A percentile compares a stretch with the other conserved stretches of the same genome.
phyloP scores from a whole-genome alignment of 805 yeast genomes.

The Cyberlindnera meyerae region DNA sequence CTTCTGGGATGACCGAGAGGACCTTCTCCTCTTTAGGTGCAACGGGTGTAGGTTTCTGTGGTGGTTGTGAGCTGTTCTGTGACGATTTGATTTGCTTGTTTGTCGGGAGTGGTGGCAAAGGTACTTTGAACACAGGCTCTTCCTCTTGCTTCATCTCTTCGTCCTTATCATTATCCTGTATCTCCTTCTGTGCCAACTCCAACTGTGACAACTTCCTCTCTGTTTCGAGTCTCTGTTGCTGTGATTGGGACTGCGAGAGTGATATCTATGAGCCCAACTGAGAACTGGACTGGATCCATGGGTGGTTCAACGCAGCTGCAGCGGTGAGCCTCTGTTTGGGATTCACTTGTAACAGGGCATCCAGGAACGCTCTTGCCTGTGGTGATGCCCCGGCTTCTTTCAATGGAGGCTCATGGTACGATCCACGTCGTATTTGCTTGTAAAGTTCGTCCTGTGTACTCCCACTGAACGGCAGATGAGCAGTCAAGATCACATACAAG shows the following conservation, averaged over 20 bases:
- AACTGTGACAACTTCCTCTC: constrained; percentile 6
- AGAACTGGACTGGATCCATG: constrained; percentile 55
- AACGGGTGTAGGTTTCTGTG: no score
- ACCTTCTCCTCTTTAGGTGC: no score
- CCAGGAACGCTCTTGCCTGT: constrained; percentile 69
- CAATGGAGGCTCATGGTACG: constrained; percentile 73
- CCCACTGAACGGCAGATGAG: constrained; percentile 93
- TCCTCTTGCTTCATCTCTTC: constrained; percentile 1
- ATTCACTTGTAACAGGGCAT: constrained; percentile 67
- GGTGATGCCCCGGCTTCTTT: constrained; percentile 59
- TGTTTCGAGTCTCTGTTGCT: constrained; percentile 43
- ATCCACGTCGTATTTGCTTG: constrained; percentile 68
- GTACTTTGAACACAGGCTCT: constrained; percentile 23
- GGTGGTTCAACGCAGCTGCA: constrained; percentile 65
- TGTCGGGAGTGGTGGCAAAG: constrained; percentile 11
- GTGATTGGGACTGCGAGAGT: constrained; percentile 67
- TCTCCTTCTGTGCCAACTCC: background rate
- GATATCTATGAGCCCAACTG: constrained; percentile 40
- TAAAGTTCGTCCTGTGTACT: constrained; percentile 83
- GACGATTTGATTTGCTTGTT: background rate
- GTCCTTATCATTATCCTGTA: background rate
- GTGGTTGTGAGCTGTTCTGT: constrained; percentile 7
- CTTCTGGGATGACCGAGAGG: constrained; percentile 7
- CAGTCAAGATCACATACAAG: constrained; percentile 85
- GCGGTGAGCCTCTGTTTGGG: constrained; percentile 74